A percentile compares a stretch with the other conserved stretches of the same genome.
These are phyloP conservation scores for Piper longum DNA, from an alignment of 164 flowering plant species.

Conservation along the genomic window DNA sequence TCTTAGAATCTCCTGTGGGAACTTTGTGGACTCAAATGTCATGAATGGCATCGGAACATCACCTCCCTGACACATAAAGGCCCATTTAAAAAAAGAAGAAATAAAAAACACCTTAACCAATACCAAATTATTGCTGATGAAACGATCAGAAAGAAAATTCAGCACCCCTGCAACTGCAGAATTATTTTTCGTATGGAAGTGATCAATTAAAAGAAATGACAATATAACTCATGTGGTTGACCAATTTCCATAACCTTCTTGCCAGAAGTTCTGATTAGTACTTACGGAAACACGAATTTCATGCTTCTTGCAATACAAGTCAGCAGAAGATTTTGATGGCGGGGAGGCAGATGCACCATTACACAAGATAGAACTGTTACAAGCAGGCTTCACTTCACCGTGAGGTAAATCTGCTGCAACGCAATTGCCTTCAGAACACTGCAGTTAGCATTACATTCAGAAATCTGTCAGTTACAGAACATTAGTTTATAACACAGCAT, in stretches of 20 bases:
- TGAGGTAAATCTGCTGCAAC: constrained; percentile 17
- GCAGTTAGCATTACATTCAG: background rate
- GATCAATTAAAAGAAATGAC: too few relatives aligned
- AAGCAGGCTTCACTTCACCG: constrained; percentile 7
- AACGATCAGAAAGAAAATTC: too few relatives aligned
- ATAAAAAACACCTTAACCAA: background rate
- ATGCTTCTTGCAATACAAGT: constrained; percentile 60
- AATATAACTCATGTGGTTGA: background rate
- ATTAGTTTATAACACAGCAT: too few relatives aligned
- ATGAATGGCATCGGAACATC: constrained; percentile 64
- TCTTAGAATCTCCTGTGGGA: constrained; percentile 72
- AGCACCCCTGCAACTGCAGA: background rate
- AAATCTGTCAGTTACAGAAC: background rate
- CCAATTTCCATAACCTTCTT: background rate
- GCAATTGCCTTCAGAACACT: constrained; percentile 21
- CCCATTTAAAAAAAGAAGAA: background rate
- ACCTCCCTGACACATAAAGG: constrained; percentile 37
- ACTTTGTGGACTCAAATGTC: constrained; percentile 72
- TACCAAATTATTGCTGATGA: too few relatives aligned
- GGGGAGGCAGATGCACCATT: constrained; percentile 4
- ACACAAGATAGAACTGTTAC: background rate
- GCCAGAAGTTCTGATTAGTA: background rate
- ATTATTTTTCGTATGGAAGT: too few relatives aligned
- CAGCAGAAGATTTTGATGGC: constrained; percentile 16
- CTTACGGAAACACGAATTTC: constrained; percentile 56